phyloP scores from a whole-genome alignment of 805 yeast species.

The Starmerella cellae region DNA sequence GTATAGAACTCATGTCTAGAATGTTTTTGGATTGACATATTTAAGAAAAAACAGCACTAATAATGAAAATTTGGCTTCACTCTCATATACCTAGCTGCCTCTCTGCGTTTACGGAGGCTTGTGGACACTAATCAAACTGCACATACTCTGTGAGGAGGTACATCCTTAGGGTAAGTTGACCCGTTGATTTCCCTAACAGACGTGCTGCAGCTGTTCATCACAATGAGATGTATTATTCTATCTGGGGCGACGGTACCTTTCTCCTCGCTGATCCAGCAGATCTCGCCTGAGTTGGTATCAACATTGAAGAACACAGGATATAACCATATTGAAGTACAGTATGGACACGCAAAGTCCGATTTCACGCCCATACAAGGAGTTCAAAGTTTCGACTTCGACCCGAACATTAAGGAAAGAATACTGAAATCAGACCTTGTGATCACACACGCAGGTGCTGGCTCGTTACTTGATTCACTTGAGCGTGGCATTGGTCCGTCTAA shows the following conservation, averaged over 20 bases:
- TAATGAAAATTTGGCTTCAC: no score
- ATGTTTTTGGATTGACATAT: no score
- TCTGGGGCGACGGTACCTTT: conserved; percentile 92
- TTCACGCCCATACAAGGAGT: conserved; percentile 25
- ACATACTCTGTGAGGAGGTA: no score
- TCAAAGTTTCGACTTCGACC: conserved; percentile 37
- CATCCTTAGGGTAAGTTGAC: no score
- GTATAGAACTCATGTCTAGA: no score
- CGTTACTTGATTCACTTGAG: conserved; percentile 51
- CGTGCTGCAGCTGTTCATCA: no score
- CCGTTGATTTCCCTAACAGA: no score
- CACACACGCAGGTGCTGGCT: conserved; percentile 88
- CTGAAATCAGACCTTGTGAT: conserved; percentile 45
- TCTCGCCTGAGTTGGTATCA: conserved; percentile 31
- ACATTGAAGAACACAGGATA: conserved; percentile 31
- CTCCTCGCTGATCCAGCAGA: conserved; percentile 38
- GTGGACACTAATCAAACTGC: no score
- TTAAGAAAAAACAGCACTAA: no score
- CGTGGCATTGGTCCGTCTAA: conserved; percentile 30
- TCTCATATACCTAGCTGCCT: no score
- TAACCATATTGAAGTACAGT: conserved; percentile 40
- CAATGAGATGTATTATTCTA: conserved; percentile 40
- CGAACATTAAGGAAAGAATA: conserved; percentile 34
- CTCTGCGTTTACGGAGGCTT: no score
- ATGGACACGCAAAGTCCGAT: conserved; percentile 35